Evolutionary conservation across 345 rosid species (phyloP).

Genomic region (Populus deltoides): DNA sequence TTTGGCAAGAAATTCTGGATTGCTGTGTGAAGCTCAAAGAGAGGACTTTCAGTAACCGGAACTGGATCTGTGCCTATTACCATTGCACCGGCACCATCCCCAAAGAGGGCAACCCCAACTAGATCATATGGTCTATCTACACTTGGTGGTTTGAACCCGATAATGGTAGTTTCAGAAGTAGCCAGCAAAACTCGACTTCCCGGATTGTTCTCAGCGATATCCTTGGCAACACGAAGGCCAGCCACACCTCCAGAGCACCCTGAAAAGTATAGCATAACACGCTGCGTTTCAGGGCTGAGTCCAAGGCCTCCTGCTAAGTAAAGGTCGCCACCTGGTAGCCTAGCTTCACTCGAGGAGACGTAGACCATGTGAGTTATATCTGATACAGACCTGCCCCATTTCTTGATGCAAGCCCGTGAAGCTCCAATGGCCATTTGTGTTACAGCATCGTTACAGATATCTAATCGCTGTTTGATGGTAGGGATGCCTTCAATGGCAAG

Average conservation of each 20-base stretch:
- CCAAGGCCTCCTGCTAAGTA: constrained; percentile 82
- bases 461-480: constrained; percentile 74
- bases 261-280: constrained; percentile 76
- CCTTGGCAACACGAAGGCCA: constrained; percentile 90
- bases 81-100: constrained; percentile 92
- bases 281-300: constrained; percentile 69
- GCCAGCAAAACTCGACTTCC: constrained; percentile 84
- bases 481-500: constrained; percentile 76
- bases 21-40: constrained; percentile 84
- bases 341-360: constrained; percentile 95
- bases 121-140: constrained; percentile 81
- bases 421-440: constrained; percentile 91
- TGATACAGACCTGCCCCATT: constrained; percentile 71
- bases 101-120: constrained; percentile 93
- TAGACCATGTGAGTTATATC: constrained; percentile 91
- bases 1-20: constrained; percentile 77
- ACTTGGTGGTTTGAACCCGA: constrained; percentile 92
- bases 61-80: constrained; percentile 72
- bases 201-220: constrained; percentile 90
- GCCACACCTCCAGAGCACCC: constrained; percentile 98
- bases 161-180: constrained; percentile 88
- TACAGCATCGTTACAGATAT: constrained; percentile 77
- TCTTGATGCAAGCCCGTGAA: constrained; percentile 67
- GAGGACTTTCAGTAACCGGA: constrained; percentile 53
- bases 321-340: constrained; percentile 89